Conservation (phyloP, 108 stramenopile species). For the Fistulifera solaris region DNA sequence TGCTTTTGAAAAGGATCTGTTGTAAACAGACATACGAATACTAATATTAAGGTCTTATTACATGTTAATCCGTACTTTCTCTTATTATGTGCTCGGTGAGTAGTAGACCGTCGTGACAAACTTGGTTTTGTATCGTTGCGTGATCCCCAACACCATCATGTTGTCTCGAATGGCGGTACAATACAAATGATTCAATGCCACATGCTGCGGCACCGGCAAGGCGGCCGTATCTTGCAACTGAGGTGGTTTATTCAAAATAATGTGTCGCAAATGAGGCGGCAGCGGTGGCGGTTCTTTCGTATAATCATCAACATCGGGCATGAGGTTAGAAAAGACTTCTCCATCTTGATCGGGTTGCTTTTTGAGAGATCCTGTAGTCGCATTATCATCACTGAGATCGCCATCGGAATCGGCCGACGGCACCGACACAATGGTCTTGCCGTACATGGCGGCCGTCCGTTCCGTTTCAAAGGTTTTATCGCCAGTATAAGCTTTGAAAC, state of each 20-base stretch:
- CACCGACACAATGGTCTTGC: constrained; percentile 5
- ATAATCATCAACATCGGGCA: constrained; percentile 96
- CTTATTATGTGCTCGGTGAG: constrained; percentile 42
- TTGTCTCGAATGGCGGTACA: constrained; percentile 99
- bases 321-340: constrained; percentile 78
- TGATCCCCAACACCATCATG: constrained; percentile 99
- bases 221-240: constrained; percentile 85
- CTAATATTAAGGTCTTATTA: no score
- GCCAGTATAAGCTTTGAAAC: constrained; percentile 93
- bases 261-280: constrained; percentile 97
- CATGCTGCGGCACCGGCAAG: constrained; percentile 94
- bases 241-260: constrained; percentile 95
- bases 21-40: constrained; percentile 36
- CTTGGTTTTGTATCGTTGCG: constrained; percentile 93
- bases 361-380: constrained; percentile 8
- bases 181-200: constrained; percentile 97
- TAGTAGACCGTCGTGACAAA: constrained; percentile 97
- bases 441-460: constrained; percentile 62
- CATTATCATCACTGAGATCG: constrained; percentile 4
- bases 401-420: constrained; percentile 6
- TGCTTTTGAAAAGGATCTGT: constrained; percentile 89
- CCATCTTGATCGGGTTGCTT: constrained; percentile 56
- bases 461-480: constrained; percentile 86
- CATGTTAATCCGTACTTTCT: no score
- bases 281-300: constrained; percentile 99